Percentiles rank a stretch among this genome's conserved stretches.
These are phyloP conservation scores for Clonostachys sp. DNA, from an alignment of 2,329 filamentous ascomycete species.

Conservation along the genomic window DNA sequence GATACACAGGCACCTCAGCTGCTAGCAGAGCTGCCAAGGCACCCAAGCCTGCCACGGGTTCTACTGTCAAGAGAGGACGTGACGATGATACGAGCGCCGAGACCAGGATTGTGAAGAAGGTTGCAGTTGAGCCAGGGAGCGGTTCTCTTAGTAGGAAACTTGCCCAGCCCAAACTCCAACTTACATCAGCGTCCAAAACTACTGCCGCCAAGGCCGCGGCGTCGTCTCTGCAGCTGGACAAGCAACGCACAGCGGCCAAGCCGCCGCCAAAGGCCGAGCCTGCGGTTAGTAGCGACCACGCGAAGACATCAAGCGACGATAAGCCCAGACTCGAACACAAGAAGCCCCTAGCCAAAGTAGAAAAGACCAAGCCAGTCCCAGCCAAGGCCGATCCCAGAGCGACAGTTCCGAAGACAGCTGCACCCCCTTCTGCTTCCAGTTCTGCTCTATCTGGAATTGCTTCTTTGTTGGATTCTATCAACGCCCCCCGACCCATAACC, in stretches of 20 bases:
- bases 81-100: conserved; percentile 24
- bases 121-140: conserved; percentile 31
- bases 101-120: conserved; percentile 32
- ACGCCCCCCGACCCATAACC: conserved; percentile 31
- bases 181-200: conserved; percentile 18
- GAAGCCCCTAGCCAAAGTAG: conserved; percentile 9
- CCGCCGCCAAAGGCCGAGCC: conserved; percentile 28
- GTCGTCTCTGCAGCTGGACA: conserved; percentile 40
- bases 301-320: conserved; percentile 18
- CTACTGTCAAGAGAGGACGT: conserved; percentile 26
- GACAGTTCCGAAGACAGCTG: conserved; percentile 11
- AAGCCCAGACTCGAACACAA: conserved; percentile 21
- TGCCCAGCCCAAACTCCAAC: conserved; percentile 24
- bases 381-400: conserved; percentile 14
- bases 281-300: conserved; percentile 12
- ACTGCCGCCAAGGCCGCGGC: conserved; percentile 19
- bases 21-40: conserved; percentile 20
- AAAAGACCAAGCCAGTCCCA: conserved; percentile 8
- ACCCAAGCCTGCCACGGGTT: conserved; percentile 17
- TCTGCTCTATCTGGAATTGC: conserved; percentile 44
- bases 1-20: conserved; percentile 32
- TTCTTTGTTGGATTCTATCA: conserved; percentile 47
- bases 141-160: conserved; percentile 33
- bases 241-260: conserved; percentile 38
- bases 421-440: conserved; percentile 19